Evolutionary conservation across 208 protist genomes (phyloP), one percentile per base, ranked within the genome.

Genomic region (Acanthamoeba triangularis): DNA sequence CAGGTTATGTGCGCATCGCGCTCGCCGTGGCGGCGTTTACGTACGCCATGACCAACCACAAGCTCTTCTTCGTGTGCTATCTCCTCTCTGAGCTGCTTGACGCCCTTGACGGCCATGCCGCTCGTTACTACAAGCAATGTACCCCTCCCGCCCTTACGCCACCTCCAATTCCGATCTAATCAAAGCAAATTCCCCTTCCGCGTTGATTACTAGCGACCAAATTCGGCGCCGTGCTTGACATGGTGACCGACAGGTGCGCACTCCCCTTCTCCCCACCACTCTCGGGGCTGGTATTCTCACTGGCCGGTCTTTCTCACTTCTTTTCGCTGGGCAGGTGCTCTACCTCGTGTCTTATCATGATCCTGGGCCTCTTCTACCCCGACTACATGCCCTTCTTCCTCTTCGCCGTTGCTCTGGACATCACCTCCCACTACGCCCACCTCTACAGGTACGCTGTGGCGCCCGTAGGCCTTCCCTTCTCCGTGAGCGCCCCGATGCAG

Each of bases 401-500:
- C 28, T 61, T 90, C 74, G 13, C 54, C 4, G 93, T 90, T 18
- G 37, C 76, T 20, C 54, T 95, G 4, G 93, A 95, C 74, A 95
- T 95, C 35, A 90, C 72, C 33, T 74, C 47, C 54, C 93, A 95
- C 80, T 95, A 87, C 30, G 52, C 76, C 28, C 93, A 95, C 35
- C 52, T 95, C 37, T 95, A 90, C 74, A 95, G 93, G 93, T 95
- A n/a, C n/a, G n/a, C n/a, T n/a, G n/a, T n/a, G n/a, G n/a, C n/a
- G n/a, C n/a, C n/a, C n/a, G n/a, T n/a, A n/a, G n/a, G n/a, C n/a
- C n/a, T n/a, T n/a, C n/a, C n/a, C n/a, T n/a, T n/a, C n/a, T n/a
- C n/a, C n/a, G n/a, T n/a, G n/a, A n/a, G n/a, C n/a, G n/a, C n/a
- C n/a, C n/a, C n/a, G n/a, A n/a, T n/a, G n/a, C n/a, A n/a, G n/a